Base-by-base conservation (phyloP, 2,329 filamentous ascomycete species). In the Harringtonia lauricola region DNA sequence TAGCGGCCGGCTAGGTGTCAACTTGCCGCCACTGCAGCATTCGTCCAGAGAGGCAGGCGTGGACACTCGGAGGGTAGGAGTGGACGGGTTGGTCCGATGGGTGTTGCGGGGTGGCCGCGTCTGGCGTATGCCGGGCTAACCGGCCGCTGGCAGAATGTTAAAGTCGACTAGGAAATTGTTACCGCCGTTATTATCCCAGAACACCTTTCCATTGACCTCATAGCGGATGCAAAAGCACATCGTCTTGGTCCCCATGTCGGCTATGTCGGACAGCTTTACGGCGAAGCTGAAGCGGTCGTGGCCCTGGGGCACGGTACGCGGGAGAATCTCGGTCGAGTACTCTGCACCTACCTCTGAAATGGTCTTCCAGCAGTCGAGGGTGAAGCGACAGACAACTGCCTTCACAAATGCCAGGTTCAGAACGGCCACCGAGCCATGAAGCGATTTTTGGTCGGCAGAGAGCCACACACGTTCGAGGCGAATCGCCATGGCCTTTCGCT, bases 351-450 rank as follows among this genome's bases (percentile, higher is more conserved):
- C 84, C 59, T 98, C 92, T 1, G 92, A 96, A 0, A 88, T 94
- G 0, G 92, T 98, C 72, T 94, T 95, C 92, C 92, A 98, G 65
- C 94, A 92, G 62, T 98, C 92, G 39, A 95, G 74, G 0, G 92
- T 98, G 63, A 98, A 98, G 41, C 92, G 79, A 60, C 87, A 90
- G n/a, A 83, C 79, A 43, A 98, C 86, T 8, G 72, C 63, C 65
- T 98, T 98, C 42, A 90, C 77, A 65, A 94, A 98, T 0, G 87
- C 79, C 36, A 96, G 64, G 62, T 98, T 98, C 58, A 83, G 80
- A 19, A 94, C 89, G 8, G 80, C 84, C 42, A 95, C 74, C 17
- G 80, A 84, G 14, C 92, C 92, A 41, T 95, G 72, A 51, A 98
- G 65, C 2, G 75, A 84, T 65, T 90, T 90, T 57, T 94, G 87